phyloP scores from a whole-genome alignment of 805 yeast species.

The Wickerhamomyces bisporus region DNA sequence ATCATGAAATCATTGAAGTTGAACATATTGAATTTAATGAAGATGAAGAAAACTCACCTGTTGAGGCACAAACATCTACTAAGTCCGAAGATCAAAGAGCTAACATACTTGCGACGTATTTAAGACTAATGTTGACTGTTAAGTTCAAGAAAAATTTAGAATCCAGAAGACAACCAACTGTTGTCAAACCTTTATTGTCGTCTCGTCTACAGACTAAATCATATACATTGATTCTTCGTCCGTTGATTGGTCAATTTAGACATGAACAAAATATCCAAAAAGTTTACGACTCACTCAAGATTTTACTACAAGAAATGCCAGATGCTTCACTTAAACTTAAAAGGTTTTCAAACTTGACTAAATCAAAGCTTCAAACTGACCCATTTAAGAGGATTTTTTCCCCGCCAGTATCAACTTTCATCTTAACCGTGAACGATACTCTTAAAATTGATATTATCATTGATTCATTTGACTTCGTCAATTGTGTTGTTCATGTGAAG shows the following conservation, averaged over 20 bases:
- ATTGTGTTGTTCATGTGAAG: constrained; percentile 12
- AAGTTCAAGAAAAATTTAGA: constrained; percentile 34
- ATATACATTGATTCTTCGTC: constrained; percentile 45
- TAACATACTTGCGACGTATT: constrained; percentile 26
- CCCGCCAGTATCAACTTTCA: constrained; percentile 27
- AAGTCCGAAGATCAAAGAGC: constrained; percentile 36
- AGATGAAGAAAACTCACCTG: constrained; percentile 21
- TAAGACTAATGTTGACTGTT: constrained; percentile 30
- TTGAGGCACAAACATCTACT: constrained; percentile 9
- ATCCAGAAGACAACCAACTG: constrained; percentile 19
- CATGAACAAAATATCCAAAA: constrained; percentile 41
- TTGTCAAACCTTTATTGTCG: constrained; percentile 8
- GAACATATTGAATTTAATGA: constrained; percentile 48
- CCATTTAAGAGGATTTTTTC: constrained; percentile 16
- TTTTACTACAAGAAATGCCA: constrained; percentile 7
- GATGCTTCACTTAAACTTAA: constrained; percentile 11
- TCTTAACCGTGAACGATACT: constrained; percentile 17
- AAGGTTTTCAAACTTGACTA: constrained; percentile 14
- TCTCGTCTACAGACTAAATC: constrained; percentile 25
- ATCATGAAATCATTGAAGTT: constrained; percentile 64
- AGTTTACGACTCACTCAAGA: constrained; percentile 11
- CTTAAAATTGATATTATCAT: constrained; percentile 11
- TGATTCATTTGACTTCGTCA: constrained; percentile 21
- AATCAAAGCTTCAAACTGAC: constrained; percentile 8
- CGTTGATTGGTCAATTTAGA: constrained; percentile 52